Percentiles rank a stretch among this genome's conserved stretches.
These are phyloP conservation scores for Aspergillus costaricaensis DNA, from an alignment of 2,329 filamentous ascomycete genomes.

Conservation along the genomic window DNA sequence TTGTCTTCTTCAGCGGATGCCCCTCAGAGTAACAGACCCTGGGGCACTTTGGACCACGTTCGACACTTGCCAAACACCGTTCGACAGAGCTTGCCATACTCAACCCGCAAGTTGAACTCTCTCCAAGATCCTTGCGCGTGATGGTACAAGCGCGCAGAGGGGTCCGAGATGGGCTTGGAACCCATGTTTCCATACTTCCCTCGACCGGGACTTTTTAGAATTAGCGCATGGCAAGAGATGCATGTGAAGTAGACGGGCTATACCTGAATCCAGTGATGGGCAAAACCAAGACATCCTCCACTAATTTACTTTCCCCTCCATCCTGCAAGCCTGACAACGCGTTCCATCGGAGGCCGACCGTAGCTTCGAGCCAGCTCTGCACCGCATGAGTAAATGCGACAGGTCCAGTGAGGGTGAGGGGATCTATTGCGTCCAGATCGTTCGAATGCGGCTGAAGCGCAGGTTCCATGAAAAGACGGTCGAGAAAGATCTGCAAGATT, in stretches of 20 bases:
- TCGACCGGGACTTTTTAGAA: conserved; percentile 27
- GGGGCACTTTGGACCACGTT: conserved; percentile 30
- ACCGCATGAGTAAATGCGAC: conserved; percentile 33
- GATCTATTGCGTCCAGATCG: conserved; percentile 28
- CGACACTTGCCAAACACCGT: conserved; percentile 34
- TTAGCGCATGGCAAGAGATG: neutral
- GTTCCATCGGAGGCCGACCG: conserved; percentile 33
- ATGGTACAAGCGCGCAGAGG: conserved; percentile 32
- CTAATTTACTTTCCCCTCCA: conserved; percentile 31
- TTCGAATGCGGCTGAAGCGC: conserved; percentile 8
- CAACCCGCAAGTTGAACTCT: conserved; percentile 27
- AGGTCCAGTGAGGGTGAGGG: conserved; percentile 33
- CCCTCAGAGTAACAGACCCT: neutral
- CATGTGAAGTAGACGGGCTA: neutral
- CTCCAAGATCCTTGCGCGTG: conserved; percentile 36
- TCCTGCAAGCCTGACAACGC: conserved; percentile 33
- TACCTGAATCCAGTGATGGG: conserved; percentile 40
- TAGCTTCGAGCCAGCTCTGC: conserved; percentile 25
- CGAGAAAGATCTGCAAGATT: conserved; percentile 30
- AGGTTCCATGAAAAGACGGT: conserved; percentile 17
- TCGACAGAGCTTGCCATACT: conserved; percentile 36
- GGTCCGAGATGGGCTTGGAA: conserved; percentile 32
- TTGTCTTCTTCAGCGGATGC: no score
- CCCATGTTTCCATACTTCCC: conserved; percentile 35
- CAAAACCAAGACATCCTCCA: conserved; percentile 36